Evolutionary conservation across 1,284 basidiomycete species (phyloP).

Genomic region (Malassezia vespertilionis): DNA sequence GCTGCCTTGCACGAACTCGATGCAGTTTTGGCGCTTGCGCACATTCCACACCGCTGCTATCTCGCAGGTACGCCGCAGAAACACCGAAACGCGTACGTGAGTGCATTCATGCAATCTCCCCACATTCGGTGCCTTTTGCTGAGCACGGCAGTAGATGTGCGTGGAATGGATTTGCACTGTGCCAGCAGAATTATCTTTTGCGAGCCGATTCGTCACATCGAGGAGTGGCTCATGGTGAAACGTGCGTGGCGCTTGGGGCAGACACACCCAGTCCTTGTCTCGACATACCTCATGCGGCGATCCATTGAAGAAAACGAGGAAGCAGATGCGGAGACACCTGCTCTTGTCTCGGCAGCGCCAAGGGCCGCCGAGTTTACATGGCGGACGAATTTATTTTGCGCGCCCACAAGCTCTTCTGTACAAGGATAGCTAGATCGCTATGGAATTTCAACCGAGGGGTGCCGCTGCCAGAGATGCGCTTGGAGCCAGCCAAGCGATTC

Average conservation of each 20-base stretch:
- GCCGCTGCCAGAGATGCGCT: conserved; percentile 7
- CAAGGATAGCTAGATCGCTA: too few relatives aligned
- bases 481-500: conserved; percentile 10
- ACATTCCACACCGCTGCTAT: conserved; percentile 12
- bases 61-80: conserved; percentile 16
- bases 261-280: conserved; percentile 10
- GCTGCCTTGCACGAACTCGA: conserved; percentile 15
- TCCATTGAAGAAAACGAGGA: too few relatives aligned
- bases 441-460: too few relatives aligned
- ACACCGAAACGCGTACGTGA: conserved; percentile 12
- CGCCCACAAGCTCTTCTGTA: too few relatives aligned
- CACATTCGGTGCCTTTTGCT: conserved; percentile 14
- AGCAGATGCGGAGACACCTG: too few relatives aligned
- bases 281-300: conserved; percentile 14
- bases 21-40: conserved; percentile 10
- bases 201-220: conserved; percentile 17
- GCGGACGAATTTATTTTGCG: too few relatives aligned
- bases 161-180: conserved; percentile 17
- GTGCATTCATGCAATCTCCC: conserved; percentile 2
- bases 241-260: conserved; percentile 21
- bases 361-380: too few relatives aligned
- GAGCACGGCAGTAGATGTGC: conserved; percentile 14
- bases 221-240: conserved; percentile 19
- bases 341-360: too few relatives aligned
- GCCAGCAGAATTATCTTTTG: conserved; percentile 17